A percentile compares a stretch with the other conserved stretches of the same genome.
phyloP scores from a whole-genome alignment of 2,329 filamentous ascomycete genomes.

The Claviceps arundinis region DNA sequence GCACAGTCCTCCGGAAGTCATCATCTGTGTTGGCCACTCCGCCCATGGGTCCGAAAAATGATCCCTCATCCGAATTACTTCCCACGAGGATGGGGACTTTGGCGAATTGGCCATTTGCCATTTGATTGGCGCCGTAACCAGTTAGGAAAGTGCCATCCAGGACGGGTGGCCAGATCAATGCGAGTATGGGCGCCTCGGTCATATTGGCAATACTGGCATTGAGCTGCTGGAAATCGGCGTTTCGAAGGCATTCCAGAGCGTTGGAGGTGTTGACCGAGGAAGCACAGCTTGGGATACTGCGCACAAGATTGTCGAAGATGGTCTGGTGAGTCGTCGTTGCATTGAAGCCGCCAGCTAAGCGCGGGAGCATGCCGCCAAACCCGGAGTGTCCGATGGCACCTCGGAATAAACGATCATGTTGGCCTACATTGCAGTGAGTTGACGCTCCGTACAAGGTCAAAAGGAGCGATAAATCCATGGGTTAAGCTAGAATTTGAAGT shows the following conservation, averaged over 20 bases:
- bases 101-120: not conserved
- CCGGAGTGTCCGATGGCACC: not conserved
- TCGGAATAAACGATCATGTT: not conserved
- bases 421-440: not conserved
- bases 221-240: not conserved
- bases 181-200: too few species aligned
- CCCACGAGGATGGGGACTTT: not conserved
- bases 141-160: not conserved
- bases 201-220: not conserved
- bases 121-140: not conserved
- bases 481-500: not conserved
- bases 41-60: not conserved
- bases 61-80: not conserved
- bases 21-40: not conserved
- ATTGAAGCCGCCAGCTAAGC: not conserved
- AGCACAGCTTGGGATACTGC: not conserved
- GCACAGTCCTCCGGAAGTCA: not conserved
- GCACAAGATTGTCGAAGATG: not conserved
- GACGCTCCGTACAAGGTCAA: too few species aligned
- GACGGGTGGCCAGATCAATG: not conserved
- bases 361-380: not conserved
- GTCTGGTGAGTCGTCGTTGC: not conserved
- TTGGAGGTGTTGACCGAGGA: not conserved
- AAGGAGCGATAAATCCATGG: too few species aligned
- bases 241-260: not conserved